Evolutionary conservation across 1,284 basidiomycete species (phyloP), one percentile per base, ranked within the genome.

Genomic region (Pseudozyma flocculosa): DNA sequence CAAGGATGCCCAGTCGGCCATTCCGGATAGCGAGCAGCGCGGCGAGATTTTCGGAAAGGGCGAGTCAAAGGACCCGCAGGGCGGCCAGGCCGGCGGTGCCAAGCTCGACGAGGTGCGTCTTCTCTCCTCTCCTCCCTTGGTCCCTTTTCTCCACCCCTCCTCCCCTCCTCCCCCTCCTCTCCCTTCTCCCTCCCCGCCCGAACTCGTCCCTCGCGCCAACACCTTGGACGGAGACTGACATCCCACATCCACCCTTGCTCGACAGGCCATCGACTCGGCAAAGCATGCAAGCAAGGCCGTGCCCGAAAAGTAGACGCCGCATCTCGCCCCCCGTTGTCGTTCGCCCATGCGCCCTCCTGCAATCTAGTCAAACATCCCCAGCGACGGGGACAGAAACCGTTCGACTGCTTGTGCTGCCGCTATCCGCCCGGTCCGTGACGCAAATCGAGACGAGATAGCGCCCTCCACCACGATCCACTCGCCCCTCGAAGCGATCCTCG

Each of bases 11-110:
- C 26, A 56, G 2, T 17, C 22, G 3, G 54, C 59, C 11, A 50
- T 66, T n/a, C 63, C 63, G 18, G 63, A 66, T 41, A 55, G 54
- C 26, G 34, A 66, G 50, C 63, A 66, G 55, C 58, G 63, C 14
- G 63, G 50, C 0, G 59, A 50, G 4, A 30, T 64, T 15, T 64
- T 64, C n/a, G 57, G 61, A 34, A 37, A 21, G 2, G 61, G 54
- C 42, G 42, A 53, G 24, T 51, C 45, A 49, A 65, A 61, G 54
- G 48, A 48, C 14, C 41, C 36, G 44, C 57, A 61, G 43, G 51
- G 57, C 32, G 47, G 58, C 42, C 40, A 57, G 21, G 57, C 54
- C 1, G 52, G 52, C 40, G 58, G 59, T 36, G 58, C 53, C 37
- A 48, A 54, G 29, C 54, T 57, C 29, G 23, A 45, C 21, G 39